Evolutionary conservation across 1,284 basidiomycete genomes (phyloP), one percentile per base, ranked within the genome.

Genomic region (Fomes fomentarius): DNA sequence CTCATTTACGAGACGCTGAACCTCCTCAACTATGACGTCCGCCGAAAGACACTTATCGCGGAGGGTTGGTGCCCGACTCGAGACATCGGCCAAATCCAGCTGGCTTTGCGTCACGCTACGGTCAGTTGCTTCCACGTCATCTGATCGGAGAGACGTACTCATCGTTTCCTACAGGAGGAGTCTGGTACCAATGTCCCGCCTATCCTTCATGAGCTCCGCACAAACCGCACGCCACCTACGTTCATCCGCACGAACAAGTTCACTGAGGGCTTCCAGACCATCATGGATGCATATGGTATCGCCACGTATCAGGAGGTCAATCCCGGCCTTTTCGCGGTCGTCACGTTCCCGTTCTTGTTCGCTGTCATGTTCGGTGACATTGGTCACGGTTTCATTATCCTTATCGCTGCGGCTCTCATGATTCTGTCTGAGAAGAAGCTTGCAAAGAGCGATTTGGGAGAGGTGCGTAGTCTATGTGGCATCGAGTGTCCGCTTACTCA

Each of bases 321-420:
- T 71, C 96, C 97, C 10, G 97, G 96, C 62, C 76, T 99, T 31
- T 96, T 95, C 71, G 93, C 95, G 3, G 84, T 97, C 65, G 84
- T 95, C 68, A 96, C 94, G 1, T 98, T 98, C 83, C 97, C 97
- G 0, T 99, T 99, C 85, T 76, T 99, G 65, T 99, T 99, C 66
- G 96, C 96, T 11, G 93, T 98, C 76, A 99, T 99, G 96, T 99
- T 99, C 71, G 97, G 96, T 68, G 96, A 99, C 73, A 92, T 99
- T 69, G 97, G 97, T 10, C 96, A 99, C 74, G 97, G 94, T 39
- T 77, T 87, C 58, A 87, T 99, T 69, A 91, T 94, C 67, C 81
- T 92, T 63, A 67, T 84, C 33, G 83, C 89, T 21, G 96, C 93
- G 2, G 61, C 88, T 7, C 84, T 82, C 57, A 95, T 99, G 94